A percentile compares a stretch with the other conserved stretches of the same genome.
phyloP scores from a whole-genome alignment of 1,139 yeast species.

The Protomyces inundatus region DNA sequence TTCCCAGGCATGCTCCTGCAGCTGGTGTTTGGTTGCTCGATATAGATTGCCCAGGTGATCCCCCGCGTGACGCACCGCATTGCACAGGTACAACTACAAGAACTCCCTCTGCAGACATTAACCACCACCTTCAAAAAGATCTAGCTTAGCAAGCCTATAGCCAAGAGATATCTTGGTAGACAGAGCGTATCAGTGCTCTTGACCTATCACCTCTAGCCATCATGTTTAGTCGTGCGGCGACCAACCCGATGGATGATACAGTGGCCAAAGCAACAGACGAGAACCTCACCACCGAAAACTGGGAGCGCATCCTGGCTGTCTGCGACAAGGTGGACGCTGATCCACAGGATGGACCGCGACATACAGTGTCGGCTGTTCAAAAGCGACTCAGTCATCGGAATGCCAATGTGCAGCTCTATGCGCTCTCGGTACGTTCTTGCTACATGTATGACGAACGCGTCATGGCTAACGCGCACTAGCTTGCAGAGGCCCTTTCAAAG shows the following conservation, averaged over 20 bases:
- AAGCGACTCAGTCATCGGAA: constrained; percentile 55
- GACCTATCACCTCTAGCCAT: background rate
- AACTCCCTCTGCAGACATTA: too few species aligned
- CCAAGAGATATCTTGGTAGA: too few species aligned
- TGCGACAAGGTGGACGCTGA: constrained; percentile 72
- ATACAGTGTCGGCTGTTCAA: constrained; percentile 51
- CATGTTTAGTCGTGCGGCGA: constrained; percentile 24
- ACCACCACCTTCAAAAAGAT: too few species aligned
- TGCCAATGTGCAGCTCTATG: constrained; percentile 73
- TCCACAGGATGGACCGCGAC: constrained; percentile 58
- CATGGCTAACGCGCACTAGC: constrained; percentile 30
- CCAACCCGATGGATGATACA: constrained; percentile 22
- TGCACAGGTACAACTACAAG: too few species aligned
- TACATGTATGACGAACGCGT: background rate
- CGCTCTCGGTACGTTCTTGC: constrained; percentile 47
- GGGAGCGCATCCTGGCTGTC: constrained; percentile 75
- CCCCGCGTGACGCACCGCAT: too few species aligned
- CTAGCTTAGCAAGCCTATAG: too few species aligned
- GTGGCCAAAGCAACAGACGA: constrained; percentile 73
- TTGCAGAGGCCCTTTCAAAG: constrained; percentile 75
- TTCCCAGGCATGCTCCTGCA: too few species aligned
- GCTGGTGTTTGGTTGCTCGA: too few species aligned
- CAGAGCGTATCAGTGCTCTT: background rate
- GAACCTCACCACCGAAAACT: constrained; percentile 74
- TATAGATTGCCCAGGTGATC: too few species aligned